These are phyloP conservation scores for Xylaria sp. DNA, from an alignment of 2,329 filamentous ascomycete species.

Conservation along the genomic window DNA sequence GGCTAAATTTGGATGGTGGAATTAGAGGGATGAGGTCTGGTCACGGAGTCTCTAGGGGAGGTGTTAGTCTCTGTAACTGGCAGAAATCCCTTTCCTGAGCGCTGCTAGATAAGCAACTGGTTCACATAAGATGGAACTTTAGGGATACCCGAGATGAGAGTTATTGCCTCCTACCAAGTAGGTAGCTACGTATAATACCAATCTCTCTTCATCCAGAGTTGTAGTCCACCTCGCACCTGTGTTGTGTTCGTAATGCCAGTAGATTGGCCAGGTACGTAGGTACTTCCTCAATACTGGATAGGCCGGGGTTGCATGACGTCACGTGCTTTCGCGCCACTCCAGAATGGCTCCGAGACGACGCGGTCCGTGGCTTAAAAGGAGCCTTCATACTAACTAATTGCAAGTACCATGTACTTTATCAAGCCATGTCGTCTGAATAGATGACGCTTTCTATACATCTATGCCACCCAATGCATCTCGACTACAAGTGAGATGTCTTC, in stretches of 20 bases:
- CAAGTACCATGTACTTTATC: not conserved
- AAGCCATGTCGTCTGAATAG: not conserved
- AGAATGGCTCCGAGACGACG: slow-evolving; percentile 5
- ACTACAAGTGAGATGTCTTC: slow-evolving; percentile 55
- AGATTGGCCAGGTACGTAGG: too few relatives aligned
- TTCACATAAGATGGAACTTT: not conserved
- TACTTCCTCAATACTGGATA: too few relatives aligned
- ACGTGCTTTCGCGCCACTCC: slow-evolving; percentile 35
- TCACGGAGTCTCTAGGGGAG: not conserved
- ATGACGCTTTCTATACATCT: slow-evolving; percentile 4
- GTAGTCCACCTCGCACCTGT: too few relatives aligned
- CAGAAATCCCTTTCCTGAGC: not conserved
- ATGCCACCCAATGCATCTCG: slow-evolving; percentile 45
- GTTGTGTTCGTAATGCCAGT: too few relatives aligned
- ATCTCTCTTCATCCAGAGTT: too few relatives aligned
- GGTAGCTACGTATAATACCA: too few relatives aligned
- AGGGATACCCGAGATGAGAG: not conserved
- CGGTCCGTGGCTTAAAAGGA: slow-evolving; percentile 19
- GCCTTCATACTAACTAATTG: too few relatives aligned
- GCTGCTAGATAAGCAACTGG: not conserved
- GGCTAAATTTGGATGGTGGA: not conserved
- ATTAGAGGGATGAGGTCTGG: not conserved
- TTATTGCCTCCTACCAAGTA: not conserved
- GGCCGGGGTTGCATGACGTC: slow-evolving; percentile 10
- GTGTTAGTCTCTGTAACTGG: too few relatives aligned